These are phyloP conservation scores for Xenoacremonium recifei DNA, from an alignment of 2,329 filamentous ascomycete species.

Conservation along the genomic window DNA sequence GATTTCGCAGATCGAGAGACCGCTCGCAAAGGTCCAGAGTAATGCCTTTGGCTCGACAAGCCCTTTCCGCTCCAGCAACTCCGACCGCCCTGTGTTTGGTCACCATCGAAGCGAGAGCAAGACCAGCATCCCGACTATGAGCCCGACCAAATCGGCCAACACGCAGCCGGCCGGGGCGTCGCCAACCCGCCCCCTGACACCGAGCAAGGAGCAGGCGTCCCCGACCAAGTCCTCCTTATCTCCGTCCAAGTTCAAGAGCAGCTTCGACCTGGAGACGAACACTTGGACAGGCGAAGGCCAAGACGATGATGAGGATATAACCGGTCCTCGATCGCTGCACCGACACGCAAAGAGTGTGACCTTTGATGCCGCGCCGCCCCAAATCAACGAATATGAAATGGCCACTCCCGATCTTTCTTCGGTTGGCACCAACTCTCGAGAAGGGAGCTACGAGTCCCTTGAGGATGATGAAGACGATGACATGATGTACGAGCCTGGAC, in stretches of 20 bases:
- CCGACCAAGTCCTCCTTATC: slow-evolving; percentile 90
- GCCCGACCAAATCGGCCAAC: slow-evolving; percentile 47
- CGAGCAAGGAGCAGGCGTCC: slow-evolving; percentile 70
- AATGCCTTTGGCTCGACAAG: slow-evolving; percentile 65
- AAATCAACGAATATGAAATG: slow-evolving; percentile 98
- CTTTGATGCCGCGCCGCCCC: slow-evolving; percentile 89
- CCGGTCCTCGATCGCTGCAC: slow-evolving; percentile 67
- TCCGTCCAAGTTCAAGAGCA: slow-evolving; percentile 61
- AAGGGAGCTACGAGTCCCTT: slow-evolving; percentile 88
- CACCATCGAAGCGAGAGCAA: slow-evolving; percentile 53
- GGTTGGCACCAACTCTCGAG: slow-evolving; percentile 81
- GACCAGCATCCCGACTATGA: slow-evolving; percentile 57
- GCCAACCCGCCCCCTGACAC: slow-evolving; percentile 38
- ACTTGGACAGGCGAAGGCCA: slow-evolving; percentile 67
- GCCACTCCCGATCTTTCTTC: slow-evolving; percentile 95
- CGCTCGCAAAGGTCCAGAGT: slow-evolving; percentile 73
- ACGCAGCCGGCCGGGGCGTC: slow-evolving; percentile 32
- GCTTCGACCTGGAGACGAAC: slow-evolving; percentile 67
- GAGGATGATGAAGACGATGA: slow-evolving; percentile 72
- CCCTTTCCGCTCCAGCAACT: slow-evolving; percentile 51
- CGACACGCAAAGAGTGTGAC: slow-evolving; percentile 96
- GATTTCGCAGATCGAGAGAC: slow-evolving; percentile 76
- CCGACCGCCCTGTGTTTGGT: slow-evolving; percentile 37
- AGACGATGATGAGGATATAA: slow-evolving; percentile 56
- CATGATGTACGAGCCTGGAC: slow-evolving; percentile 51